Percentiles rank a stretch among this genome's conserved stretches.
Evolutionary conservation across 306 rosid genomes (phyloP).

Genomic region (Cicer arietinum): DNA sequence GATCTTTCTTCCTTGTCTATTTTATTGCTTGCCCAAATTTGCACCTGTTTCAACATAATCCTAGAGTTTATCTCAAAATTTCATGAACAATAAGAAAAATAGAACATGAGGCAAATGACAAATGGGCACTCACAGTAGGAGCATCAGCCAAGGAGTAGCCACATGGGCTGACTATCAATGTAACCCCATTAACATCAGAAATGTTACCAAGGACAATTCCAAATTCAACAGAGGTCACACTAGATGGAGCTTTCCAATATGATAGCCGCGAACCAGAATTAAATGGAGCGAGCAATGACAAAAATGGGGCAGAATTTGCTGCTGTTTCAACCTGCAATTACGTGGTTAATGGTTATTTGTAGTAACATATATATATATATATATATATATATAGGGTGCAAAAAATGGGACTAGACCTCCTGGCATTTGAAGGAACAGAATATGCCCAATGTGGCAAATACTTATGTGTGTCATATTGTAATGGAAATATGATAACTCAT

Average conservation of each 20-base stretch:
- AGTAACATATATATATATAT: conserved; percentile 8
- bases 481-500: conserved; percentile 14
- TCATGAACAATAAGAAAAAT: conserved; percentile 34
- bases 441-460: conserved; percentile 15
- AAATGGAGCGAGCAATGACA: conserved; percentile 89
- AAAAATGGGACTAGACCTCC: conserved; percentile 34
- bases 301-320: conserved; percentile 74
- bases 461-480: neutral
- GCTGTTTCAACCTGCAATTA: conserved; percentile 84
- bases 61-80: conserved; percentile 40
- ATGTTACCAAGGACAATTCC: conserved; percentile 73
- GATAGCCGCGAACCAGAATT: conserved; percentile 63
- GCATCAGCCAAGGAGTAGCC: conserved; percentile 89
- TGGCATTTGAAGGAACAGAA: conserved; percentile 8
- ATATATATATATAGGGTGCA: conserved; percentile 4
- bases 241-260: conserved; percentile 95
- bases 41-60: conserved; percentile 68
- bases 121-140: conserved; percentile 74
- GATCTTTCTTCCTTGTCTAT: conserved; percentile 95
- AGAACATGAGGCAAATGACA: conserved; percentile 36
- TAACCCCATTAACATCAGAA: conserved; percentile 93
- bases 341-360: conserved; percentile 39
- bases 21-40: conserved; percentile 94
- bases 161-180: conserved; percentile 84
- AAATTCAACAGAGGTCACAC: conserved; percentile 72